Evolutionary conservation across 768 basidiomycete genomes (phyloP).

Genomic region (Leccinum boreale): DNA sequence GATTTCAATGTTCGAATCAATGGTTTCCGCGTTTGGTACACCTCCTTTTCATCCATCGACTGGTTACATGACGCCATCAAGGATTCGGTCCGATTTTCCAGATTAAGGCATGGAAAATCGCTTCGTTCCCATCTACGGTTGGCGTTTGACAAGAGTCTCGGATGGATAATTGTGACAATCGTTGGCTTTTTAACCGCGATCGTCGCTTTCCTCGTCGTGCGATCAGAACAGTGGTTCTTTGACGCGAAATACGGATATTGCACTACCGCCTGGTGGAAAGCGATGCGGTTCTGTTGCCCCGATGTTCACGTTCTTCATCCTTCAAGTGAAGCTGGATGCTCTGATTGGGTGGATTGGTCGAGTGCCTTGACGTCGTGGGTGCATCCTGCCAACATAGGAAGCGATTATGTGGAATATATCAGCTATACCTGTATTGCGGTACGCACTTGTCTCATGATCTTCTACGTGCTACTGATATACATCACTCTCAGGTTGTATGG

Average conservation of each 20-base stretch:
- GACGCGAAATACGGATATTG: constrained; percentile 94
- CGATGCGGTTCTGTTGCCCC: constrained; percentile 82
- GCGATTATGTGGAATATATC: constrained; percentile 58
- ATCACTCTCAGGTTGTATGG: constrained; percentile 54
- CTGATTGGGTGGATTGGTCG: constrained; percentile 76
- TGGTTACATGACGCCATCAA: constrained; percentile 98
- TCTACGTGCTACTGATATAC: neutral
- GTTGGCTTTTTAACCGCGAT: constrained; percentile 85
- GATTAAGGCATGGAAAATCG: constrained; percentile 68
- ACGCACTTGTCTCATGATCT: constrained; percentile 29
- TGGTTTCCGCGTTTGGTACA: constrained; percentile 84
- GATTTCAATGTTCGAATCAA: constrained; percentile 69
- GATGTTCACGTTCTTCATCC: constrained; percentile 11
- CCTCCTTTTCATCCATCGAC: constrained; percentile 87
- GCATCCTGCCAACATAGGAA: constrained; percentile 10
- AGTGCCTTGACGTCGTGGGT: constrained; percentile 42
- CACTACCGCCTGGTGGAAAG: constrained; percentile 59
- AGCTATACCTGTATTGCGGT: constrained; percentile 79
- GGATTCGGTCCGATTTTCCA: constrained; percentile 78
- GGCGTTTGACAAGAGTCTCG: constrained; percentile 71
- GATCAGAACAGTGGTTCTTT: constrained; percentile 85
- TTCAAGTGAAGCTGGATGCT: constrained; percentile 44
- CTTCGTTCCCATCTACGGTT: constrained; percentile 62
- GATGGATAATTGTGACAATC: constrained; percentile 87
- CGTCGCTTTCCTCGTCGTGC: constrained; percentile 82